These are phyloP conservation scores for Plasmodium berghei DNA, from an alignment of 169 alveolate genomes.

Conservation along the genomic window DNA sequence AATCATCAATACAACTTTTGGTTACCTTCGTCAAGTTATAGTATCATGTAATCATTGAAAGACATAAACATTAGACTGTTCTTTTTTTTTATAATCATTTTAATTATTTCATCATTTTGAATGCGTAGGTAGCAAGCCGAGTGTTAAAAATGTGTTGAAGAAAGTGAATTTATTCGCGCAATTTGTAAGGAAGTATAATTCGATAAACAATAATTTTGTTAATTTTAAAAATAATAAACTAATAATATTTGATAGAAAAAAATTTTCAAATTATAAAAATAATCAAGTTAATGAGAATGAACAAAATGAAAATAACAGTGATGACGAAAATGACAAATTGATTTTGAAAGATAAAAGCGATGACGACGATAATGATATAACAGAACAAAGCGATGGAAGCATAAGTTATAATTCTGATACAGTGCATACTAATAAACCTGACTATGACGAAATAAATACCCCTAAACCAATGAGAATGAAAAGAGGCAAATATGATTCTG, in stretches of 20 bases:
- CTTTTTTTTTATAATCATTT: not conserved
- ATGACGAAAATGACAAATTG: slow-evolving; percentile 41
- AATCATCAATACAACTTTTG: no score
- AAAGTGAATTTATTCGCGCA: not conserved
- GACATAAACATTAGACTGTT: not conserved
- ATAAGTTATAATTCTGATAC: not conserved
- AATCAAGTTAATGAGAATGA: not conserved
- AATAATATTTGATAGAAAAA: no score
- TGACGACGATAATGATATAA: slow-evolving; percentile 18
- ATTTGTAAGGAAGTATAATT: slow-evolving; percentile 6
- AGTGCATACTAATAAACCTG: not conserved
- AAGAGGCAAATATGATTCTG: slow-evolving; percentile 46
- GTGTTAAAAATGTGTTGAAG: not conserved
- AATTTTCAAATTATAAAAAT: slow-evolving; percentile 1
- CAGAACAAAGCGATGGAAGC: not conserved
- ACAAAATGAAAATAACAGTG: slow-evolving; percentile 12
- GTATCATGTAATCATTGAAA: no score
- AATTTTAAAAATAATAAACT: no score
- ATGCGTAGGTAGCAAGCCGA: slow-evolving; percentile 14
- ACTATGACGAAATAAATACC: not conserved
- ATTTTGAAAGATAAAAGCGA: slow-evolving; percentile 27
- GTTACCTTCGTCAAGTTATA: no score
- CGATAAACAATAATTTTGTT: not conserved
- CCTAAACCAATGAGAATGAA: slow-evolving; percentile 5
- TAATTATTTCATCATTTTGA: not conserved